Evolutionary conservation across 2,329 filamentous ascomycete genomes (phyloP), one percentile per base, ranked within the genome.

Genomic region (Hymenoscyphus occultus): DNA sequence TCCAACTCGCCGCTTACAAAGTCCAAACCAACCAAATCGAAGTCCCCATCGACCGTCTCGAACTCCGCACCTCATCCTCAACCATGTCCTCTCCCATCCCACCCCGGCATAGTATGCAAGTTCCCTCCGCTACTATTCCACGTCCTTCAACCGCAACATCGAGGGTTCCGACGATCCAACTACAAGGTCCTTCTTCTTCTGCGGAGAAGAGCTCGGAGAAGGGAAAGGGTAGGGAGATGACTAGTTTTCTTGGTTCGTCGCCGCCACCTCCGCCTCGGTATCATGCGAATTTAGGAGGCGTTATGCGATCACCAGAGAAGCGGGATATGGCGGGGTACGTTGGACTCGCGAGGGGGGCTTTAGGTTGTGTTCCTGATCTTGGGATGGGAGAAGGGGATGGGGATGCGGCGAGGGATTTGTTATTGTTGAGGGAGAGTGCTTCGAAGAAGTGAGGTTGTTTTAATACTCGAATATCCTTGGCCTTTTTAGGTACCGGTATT

Each of bases 1-100:
- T 93, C 16, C 82, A 84, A 35, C 83, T 92, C 22, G 90, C 89
- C 14, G 84, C 84, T 73, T 93, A 92, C 80, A 93, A 93, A 77
- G 81, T 93, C 69, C 84, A 83, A 64, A 93, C 90, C 1, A 87
- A 90, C 66, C 90, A 93, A 76, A 83, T 86, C 62, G 79, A 84
- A 64, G 81, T 90, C 35, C 87, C 89, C 1, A 82, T 91, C 67
- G 81, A 86, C 63, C 78, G 84, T 57, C 80, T 92, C 22, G 79
- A 86, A 71, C 73, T 79, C 59, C 76, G 77, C 65, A 65, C 61
- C 35, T 64, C 65, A 57, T 64, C 67, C 67, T 63, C 64, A 45
- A 51, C 71, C 19, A 70, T 72, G 22, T 68, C 59, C 19, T 62
- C 66, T 13, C 63, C 28, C 56, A 19, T 39, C 22, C 28, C 22